Evolutionary conservation across 208 protist genomes (phyloP), one percentile per base, ranked within the genome.

Genomic region (Tritrichomonas musculus): DNA sequence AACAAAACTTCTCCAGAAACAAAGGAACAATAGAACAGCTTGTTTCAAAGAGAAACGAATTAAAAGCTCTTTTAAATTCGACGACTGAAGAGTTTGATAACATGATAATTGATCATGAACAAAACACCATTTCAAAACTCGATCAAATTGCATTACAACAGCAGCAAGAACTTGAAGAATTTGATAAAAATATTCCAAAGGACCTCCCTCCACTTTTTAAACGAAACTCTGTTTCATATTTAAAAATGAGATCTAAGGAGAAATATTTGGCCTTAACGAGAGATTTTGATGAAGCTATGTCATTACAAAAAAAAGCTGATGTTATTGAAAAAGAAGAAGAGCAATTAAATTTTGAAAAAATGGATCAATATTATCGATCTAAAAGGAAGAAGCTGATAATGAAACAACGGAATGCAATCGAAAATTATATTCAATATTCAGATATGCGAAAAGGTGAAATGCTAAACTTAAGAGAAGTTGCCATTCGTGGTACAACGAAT

Each of bases 171-270:
- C 13, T 82, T 8, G 41, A 82, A n/a, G 41, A 44, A 50, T 82
- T 82, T 39, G 73, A 82, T 82, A 39, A 30, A 11, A 50, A 14
- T 82, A 39, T 82, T 53, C 73, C 73, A 11, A 50, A 30, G 50
- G 73, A 82, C 4, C 49, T 82, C 27, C 73, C 33, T 17, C 73
- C 73, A 4, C 73, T 82, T 82, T 82, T 82, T 39, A 82, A 82
- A 39, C 33, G 73, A 13, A 82, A 82, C 20, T 82, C 73, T 82
- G 73, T 82, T 50, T n/a, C 39, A 50, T 82, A 82, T 82, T 82
- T 30, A 39, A 82, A 82, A 82, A n/a, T 82, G 11, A 44, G 73
- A 50, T 47, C 33, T 20, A 39, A 82, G 50, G 73, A 82, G 27
- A 82, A 82, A 39, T 47, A 82, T 82, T 50, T 82, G 41, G 73